Evolutionary conservation across 148 eudicot species (phyloP), one percentile per base, ranked within the genome.

Genomic region (Spergularia bocconei): DNA sequence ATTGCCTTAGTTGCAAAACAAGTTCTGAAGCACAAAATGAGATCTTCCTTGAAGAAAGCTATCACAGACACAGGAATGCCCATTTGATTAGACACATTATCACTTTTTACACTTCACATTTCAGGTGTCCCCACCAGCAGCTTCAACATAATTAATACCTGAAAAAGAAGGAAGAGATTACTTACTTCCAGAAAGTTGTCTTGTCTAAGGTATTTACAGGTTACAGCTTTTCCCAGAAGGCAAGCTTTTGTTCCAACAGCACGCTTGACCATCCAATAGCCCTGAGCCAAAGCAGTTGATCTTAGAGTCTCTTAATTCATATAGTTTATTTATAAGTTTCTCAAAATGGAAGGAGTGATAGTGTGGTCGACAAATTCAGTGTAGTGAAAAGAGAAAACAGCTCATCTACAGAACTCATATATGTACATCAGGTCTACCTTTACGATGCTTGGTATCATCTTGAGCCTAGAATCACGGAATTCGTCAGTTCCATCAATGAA

Each of bases 211-310:
- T 96, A 96, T 55, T 83, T 86, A 85, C 99, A 96, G 62, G 99
- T 87, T 76, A 96, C 98, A 19, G 98, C 97, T 84, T 96, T 96
- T 70, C 99, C 99, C 67, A 96, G 74, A 66, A 92, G 81, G 84
- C 99, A 96, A 69, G 99, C 99, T 84, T 89, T 92, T 64, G 93
- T 79, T 73, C 99, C 99, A 78, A 96, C 99, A 3, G 99, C 99
- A 80, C 98, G 99, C 79, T 96, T 96, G 21, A 96, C 99, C 99
- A 96, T 96, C 98, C 99, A 96, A 79, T 96, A 96, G 48, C 99
- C 99, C 99, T 96, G 82, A 47, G 73, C 7, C 71, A 15, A 53
- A 67, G 48, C 50, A 83, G 62, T 73, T 54, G 54, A 56, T 66
- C 70, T 70, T 71, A 44, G 23, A 78, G 79, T 15, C 67, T 58